phyloP scores from a whole-genome alignment of 2,329 filamentous ascomycete species.

The Ophiosphaerella herpotricha region DNA sequence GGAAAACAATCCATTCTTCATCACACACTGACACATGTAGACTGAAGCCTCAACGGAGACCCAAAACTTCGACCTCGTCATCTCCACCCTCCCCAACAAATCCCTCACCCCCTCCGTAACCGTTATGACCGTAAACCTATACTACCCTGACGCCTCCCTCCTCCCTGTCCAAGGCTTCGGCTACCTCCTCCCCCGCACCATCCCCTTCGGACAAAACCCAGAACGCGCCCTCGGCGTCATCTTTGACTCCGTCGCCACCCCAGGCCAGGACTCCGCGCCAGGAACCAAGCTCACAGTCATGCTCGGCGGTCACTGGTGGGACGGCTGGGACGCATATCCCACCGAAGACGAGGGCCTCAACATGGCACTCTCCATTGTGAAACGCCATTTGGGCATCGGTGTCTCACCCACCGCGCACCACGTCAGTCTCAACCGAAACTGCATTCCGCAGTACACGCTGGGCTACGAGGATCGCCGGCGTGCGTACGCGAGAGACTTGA shows the following conservation, averaged over 20 bases:
- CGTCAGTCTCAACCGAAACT: constrained; percentile 67
- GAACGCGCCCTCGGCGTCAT: constrained; percentile 87
- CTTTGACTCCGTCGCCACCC: constrained; percentile 77
- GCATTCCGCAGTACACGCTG: constrained; percentile 88
- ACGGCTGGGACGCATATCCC: constrained; percentile 66
- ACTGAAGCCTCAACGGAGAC: constrained; percentile 14
- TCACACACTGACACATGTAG: constrained; percentile 6
- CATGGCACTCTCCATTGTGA: constrained; percentile 72
- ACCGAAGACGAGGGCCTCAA: constrained; percentile 66
- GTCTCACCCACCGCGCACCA: constrained; percentile 64
- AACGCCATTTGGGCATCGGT: constrained; percentile 74
- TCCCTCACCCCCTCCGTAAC: constrained; percentile 68
- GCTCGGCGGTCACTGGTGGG: constrained; percentile 92
- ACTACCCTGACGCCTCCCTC: constrained; percentile 69
- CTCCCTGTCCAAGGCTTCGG: constrained; percentile 77
- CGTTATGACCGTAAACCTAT: constrained; percentile 92
- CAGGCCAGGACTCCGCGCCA: constrained; percentile 58
- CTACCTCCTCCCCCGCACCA: constrained; percentile 82
- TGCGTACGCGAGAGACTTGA: constrained; percentile 57
- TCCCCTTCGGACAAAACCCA: constrained; percentile 73
- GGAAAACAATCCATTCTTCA: background rate
- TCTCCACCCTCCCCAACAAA: constrained; percentile 48
- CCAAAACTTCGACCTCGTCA: constrained; percentile 34
- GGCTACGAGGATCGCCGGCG: constrained; percentile 71
- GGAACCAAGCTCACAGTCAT: constrained; percentile 93